Base-by-base conservation (phyloP, 148 eudicot species). In the Diospyros kaki region DNA sequence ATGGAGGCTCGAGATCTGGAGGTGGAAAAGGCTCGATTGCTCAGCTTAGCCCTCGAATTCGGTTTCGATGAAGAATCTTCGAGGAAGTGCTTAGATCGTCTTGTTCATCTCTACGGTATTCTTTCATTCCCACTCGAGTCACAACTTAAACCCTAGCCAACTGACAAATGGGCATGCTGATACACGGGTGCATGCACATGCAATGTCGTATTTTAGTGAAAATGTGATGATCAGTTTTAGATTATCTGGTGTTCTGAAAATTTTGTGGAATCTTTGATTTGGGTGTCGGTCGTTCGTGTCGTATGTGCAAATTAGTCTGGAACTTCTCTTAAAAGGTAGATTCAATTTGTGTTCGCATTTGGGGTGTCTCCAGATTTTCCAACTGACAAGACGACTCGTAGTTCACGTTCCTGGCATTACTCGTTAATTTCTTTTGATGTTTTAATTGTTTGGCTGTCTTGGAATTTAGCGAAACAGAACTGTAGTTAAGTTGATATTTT, bases 31-130 rank as follows among this genome's bases (percentile, higher is more conserved):
- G 74, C 81, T 64, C 80, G 89, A 69, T 81, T 94, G 59, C 41
- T 94, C 15, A 90, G 89, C 71, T 81, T 94, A 76, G 98, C 97
- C 14, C 81, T 87, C 15, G 98, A 92, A 3, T 90, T 86, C 60
- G 98, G 98, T 6, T 94, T 94, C 81, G 98, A 92, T 18, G 87
- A 90, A 44, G 83, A 89, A 8, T 85, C 94, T 58, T 83, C 98
- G 39, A 71, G 42, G 40, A 83, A 83, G 73, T 85, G 93, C 79
- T 84, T 94, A 60, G 90, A 90, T 77, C 97, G 89, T 62, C 92
- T 94, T 45, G 65, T 90, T 73, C 48, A 74, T 71, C 97, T 94
- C 60, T 94, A 94, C 69, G 98, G 98, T 94, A 68, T 8, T 60
- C 63, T 51, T 55, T 73, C 44, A 28, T 17, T 13, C 6, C 17